These are phyloP conservation scores for Combretum micranthum DNA, from an alignment of 345 rosid species.

Conservation along the genomic window DNA sequence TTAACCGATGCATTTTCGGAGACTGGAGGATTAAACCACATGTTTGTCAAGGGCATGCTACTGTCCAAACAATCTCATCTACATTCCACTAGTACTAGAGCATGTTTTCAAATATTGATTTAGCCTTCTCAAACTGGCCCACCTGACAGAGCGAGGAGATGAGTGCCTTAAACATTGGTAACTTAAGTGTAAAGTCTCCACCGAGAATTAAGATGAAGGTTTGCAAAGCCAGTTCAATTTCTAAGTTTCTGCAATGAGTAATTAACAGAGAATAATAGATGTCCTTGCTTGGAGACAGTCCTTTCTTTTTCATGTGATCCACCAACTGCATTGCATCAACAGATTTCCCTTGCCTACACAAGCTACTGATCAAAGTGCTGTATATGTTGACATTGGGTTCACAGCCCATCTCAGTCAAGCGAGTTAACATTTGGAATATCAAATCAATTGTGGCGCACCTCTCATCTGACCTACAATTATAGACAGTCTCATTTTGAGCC, in stretches of 20 bases:
- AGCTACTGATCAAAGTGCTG: constrained; percentile 29
- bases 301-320: constrained; percentile 41
- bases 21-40: constrained; percentile 17
- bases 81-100: constrained; percentile 33
- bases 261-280: constrained; percentile 30
- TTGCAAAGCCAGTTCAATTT: constrained; percentile 41
- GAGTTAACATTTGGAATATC: constrained; percentile 31
- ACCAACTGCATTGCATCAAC: constrained; percentile 39
- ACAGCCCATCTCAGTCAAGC: constrained; percentile 39
- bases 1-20: constrained; percentile 17
- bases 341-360: constrained; percentile 47
- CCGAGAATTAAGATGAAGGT: constrained; percentile 21
- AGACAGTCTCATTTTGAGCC: constrained; percentile 29
- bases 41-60: constrained; percentile 12
- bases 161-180: constrained; percentile 31
- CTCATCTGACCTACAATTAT: constrained; percentile 21
- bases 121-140: constrained; percentile 34
- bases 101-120: constrained; percentile 32
- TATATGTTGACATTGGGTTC: constrained; percentile 35
- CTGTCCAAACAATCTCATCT: constrained; percentile 55
- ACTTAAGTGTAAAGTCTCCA: constrained; percentile 20
- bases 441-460: constrained; percentile 18
- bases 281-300: constrained; percentile 30
- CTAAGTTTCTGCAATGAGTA: constrained; percentile 44
- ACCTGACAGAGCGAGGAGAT: constrained; percentile 42